Evolutionary conservation across 768 basidiomycete species (phyloP), one percentile per base, ranked within the genome.

Genomic region (Phaeolepiota aurea): DNA sequence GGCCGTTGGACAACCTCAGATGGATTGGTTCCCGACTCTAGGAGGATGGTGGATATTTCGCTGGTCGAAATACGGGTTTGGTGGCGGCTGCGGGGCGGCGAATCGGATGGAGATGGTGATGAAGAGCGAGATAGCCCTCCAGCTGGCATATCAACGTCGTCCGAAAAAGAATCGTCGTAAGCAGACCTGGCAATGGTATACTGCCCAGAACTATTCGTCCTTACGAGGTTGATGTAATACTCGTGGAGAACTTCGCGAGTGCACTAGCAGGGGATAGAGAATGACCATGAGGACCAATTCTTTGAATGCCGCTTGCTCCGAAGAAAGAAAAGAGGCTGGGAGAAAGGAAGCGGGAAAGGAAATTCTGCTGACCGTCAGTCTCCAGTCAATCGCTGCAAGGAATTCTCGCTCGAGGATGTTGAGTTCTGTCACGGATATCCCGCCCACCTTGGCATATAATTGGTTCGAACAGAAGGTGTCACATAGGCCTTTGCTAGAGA

Each of bases 371-470:
- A 96, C 94, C 69, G 81, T 89, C 57, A 99, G 69, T 52, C 82
- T 75, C 94, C 96, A 99, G 54, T 96, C 90, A 43, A 96, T 91
- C 56, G 82, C 81, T 42, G 71, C 71, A 38, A 97, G 76, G 59
- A 99, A 92, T 61, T 97, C 94, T 58, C 88, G 73, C 66, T 99
- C 96, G 46, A 99, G 77, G 53, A 87, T 69, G 66, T 97, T 94
- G 61, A 98, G 78, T 65, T 99, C 94, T 44, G 74, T 71, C 37
- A 91, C 72, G 47, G 86, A 80, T 57, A 97, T 90, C 42, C 96
- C 96, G 52, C 96, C 96, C 21, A 99, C 93, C 62, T 84, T 87
- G 49, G 96, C 90, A 64, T 98, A 98, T 55, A 93, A 79, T 42
- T 74, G 78, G 60, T 98, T 98, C 36, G 88, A 90, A 65, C 88